A percentile compares a stretch with the other conserved stretches of the same genome.
Evolutionary conservation across 352 stramenopile genomes (phyloP).

Genomic region (Pythium aphanidermatum): DNA sequence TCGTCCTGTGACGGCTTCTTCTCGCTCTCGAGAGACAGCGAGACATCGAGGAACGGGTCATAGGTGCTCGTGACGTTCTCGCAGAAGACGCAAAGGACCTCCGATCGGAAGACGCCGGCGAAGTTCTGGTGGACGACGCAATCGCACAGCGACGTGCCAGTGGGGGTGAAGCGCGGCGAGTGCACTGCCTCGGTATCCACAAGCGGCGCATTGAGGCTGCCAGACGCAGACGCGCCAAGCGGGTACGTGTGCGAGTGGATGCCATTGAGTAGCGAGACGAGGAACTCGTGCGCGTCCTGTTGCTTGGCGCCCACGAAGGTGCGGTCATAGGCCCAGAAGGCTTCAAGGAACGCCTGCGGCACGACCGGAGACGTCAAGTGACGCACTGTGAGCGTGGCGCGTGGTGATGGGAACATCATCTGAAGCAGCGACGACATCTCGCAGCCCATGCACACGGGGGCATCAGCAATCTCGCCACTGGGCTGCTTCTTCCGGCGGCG

Average conservation of each 20-base stretch:
- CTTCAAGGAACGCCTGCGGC: conserved; percentile 53
- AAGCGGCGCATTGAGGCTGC: background rate
- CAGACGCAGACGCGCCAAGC: conserved; percentile 5
- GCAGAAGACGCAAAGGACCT: conserved; percentile 54
- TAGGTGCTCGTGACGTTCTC: conserved; percentile 46
- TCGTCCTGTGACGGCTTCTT: background rate
- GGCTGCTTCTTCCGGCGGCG: conserved; percentile 24
- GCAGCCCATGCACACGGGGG: conserved; percentile 47
- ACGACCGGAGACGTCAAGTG: conserved; percentile 40
- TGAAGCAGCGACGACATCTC: conserved; percentile 32
- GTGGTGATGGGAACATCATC: conserved; percentile 21
- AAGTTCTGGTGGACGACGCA: conserved; percentile 72
- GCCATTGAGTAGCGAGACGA: conserved; percentile 54
- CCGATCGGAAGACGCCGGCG: conserved; percentile 49
- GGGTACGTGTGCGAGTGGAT: conserved; percentile 56
- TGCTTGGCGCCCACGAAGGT: conserved; percentile 55
- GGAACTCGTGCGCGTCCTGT: conserved; percentile 74
- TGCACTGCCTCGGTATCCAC: conserved; percentile 10
- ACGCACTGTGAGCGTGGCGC: conserved; percentile 12
- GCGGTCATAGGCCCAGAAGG: conserved; percentile 46
- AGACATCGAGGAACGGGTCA: conserved; percentile 71
- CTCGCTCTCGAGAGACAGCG: conserved; percentile 40
- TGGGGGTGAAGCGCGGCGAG: conserved; percentile 55
- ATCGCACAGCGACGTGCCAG: conserved; percentile 54
- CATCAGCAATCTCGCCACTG: background rate